phyloP scores from a whole-genome alignment of 495 filamentous ascomycete species.

The Penicillium paradoxum region DNA sequence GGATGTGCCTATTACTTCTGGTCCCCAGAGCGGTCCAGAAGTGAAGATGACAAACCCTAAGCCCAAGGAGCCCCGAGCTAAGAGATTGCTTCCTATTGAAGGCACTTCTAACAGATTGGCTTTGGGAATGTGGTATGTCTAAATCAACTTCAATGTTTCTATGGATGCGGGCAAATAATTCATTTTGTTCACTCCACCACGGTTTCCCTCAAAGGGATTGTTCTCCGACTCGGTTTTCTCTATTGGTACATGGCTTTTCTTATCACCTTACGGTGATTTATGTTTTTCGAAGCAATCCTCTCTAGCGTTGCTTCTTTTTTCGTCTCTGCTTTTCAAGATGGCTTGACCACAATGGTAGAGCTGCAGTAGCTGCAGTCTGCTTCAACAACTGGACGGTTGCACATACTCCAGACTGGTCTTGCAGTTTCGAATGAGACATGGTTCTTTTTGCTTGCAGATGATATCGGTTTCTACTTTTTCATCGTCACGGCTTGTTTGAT shows the following conservation, averaged over 20 bases:
- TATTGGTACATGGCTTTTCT: background rate
- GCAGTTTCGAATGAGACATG: background rate
- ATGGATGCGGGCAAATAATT: background rate
- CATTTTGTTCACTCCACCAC: background rate
- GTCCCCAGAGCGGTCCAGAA: constrained; percentile 41
- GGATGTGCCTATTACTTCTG: constrained; percentile 33
- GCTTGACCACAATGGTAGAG: background rate
- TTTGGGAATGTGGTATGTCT: constrained; percentile 42
- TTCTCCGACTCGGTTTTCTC: background rate
- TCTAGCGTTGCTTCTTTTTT: background rate
- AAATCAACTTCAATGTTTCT: background rate
- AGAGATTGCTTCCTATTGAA: constrained; percentile 33
- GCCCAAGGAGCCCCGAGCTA: constrained; percentile 26
- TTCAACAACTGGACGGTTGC: background rate
- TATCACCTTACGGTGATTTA: background rate
- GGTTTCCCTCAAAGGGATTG: background rate
- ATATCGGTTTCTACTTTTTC: background rate
- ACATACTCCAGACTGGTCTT: background rate
- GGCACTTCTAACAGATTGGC: constrained; percentile 28
- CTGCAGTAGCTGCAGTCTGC: background rate
- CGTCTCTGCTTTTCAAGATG: background rate
- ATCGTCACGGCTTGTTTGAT: background rate
- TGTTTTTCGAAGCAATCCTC: background rate
- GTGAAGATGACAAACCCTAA: constrained; percentile 34
- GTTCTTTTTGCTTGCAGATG: background rate